Conservation (phyloP, 225 moss, liverwort and hornwort genomes). For the Pseudoscleropodium purum region DNA sequence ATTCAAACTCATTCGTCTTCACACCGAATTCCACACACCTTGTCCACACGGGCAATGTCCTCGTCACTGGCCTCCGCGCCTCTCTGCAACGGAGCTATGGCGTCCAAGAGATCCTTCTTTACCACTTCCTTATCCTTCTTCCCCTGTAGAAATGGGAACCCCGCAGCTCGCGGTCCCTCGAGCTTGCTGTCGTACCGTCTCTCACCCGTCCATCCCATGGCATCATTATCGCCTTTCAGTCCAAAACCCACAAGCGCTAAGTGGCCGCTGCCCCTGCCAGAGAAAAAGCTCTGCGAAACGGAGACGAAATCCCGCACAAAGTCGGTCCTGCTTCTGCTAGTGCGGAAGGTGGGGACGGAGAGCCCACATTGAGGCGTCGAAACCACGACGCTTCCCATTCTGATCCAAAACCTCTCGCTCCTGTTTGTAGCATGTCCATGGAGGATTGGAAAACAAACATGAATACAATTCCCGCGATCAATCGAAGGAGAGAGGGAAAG, state of each 20-base stretch:
- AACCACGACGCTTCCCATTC: slow-evolving; percentile 8
- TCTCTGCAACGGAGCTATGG: slow-evolving; percentile 63
- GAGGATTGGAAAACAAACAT: background rate
- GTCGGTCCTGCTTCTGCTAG: background rate
- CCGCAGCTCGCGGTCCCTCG: slow-evolving; percentile 15
- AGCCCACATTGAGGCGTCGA: slow-evolving; percentile 10
- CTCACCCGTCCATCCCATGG: background rate
- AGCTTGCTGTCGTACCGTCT: background rate
- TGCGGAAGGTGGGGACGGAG: background rate
- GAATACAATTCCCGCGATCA: background rate
- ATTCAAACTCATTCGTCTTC: background rate
- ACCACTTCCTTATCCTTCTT: slow-evolving; percentile 55
- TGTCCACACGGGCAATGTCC: slow-evolving; percentile 56
- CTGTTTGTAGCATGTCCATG: background rate
- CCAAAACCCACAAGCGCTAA: background rate
- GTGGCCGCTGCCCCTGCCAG: background rate
- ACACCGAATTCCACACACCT: slow-evolving; percentile 17
- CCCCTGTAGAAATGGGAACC: slow-evolving; percentile 45
- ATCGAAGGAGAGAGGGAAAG: background rate
- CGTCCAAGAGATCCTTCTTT: slow-evolving; percentile 61
- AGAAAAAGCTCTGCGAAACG: slow-evolving; percentile 4
- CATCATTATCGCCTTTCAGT: background rate
- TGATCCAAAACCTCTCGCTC: background rate
- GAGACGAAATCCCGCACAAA: background rate
- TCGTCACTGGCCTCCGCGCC: slow-evolving; percentile 57